A percentile compares a stretch with the other conserved stretches of the same genome.
Evolutionary conservation across 139 green algal species (phyloP).

Genomic region (Chlamydomonas sp.): DNA sequence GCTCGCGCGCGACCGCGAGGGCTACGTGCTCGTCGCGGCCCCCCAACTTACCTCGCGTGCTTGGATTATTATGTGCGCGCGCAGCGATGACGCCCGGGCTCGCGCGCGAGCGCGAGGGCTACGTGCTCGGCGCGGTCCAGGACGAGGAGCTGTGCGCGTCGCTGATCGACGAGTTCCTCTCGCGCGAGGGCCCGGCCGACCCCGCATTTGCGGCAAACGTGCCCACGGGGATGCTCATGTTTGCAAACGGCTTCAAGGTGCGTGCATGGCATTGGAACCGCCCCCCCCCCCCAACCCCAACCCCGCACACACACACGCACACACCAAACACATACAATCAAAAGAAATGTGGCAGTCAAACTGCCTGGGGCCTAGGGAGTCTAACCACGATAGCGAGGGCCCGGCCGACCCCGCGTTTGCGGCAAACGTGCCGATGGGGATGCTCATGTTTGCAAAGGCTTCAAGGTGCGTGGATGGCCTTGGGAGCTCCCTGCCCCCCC

Average conservation of each 20-base stretch:
- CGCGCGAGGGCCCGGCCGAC: background rate
- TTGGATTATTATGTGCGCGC: no score
- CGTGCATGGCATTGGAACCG: no score
- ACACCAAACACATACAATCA: no score
- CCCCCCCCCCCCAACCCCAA: no score
- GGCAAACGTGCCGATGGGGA: background rate
- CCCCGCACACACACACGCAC: no score
- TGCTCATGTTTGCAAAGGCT: constrained; percentile 17
- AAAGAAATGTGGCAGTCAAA: no score
- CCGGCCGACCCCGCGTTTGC: constrained; percentile 6
- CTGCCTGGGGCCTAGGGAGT: no score
- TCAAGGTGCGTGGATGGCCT: no score
- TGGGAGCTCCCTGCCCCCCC: no score
- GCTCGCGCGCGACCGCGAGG: background rate
- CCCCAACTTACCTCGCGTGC: no score
- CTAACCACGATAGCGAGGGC: no score
- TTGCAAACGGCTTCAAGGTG: constrained; percentile 17
- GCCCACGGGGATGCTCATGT: constrained; percentile 6
- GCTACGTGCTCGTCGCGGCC: constrained; percentile 5
- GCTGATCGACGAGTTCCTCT: constrained; percentile 8
- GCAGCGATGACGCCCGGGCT: constrained; percentile 3
- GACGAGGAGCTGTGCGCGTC: background rate
- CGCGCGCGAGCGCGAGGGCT: constrained; percentile 3
- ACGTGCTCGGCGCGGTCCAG: background rate
- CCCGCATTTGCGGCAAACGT: background rate